These are phyloP conservation scores for Neurospora sp. DNA, from an alignment of 495 filamentous ascomycete genomes.

Conservation along the genomic window DNA sequence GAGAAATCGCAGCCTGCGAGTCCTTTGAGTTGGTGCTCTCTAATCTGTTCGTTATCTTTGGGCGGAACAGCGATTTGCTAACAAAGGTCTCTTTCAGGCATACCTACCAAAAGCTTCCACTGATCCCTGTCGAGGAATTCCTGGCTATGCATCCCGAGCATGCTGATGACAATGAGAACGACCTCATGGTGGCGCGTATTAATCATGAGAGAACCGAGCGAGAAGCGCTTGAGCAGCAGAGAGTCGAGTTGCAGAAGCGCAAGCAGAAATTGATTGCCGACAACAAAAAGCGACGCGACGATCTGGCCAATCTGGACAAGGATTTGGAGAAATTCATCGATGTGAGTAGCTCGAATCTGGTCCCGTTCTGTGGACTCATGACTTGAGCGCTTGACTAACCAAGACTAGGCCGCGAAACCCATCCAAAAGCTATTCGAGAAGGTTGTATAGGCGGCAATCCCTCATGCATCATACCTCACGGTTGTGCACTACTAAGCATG, in stretches of 20 bases:
- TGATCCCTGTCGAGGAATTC: conserved; percentile 78
- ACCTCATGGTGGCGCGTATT: conserved; percentile 84
- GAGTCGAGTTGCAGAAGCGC: conserved; percentile 75
- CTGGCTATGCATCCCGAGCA: conserved; percentile 68
- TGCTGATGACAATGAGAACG: conserved; percentile 55
- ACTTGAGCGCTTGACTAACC: conserved; percentile 13
- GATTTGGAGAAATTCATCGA: conserved; percentile 88
- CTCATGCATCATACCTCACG: not conserved
- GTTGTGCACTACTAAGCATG: not conserved
- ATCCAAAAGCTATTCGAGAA: conserved; percentile 78
- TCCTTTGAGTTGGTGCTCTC: conserved; percentile 67
- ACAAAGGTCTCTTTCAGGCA: conserved; percentile 45
- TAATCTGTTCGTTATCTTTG: not conserved
- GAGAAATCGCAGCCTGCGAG: conserved; percentile 85
- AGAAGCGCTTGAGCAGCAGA: conserved; percentile 74
- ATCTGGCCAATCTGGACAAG: conserved; percentile 77
- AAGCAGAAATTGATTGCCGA: conserved; percentile 89
- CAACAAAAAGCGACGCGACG: conserved; percentile 91
- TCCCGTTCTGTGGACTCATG: not conserved
- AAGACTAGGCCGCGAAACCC: conserved; percentile 62
- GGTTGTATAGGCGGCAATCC: conserved; percentile 30
- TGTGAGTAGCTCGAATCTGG: conserved; percentile 25
- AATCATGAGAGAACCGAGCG: conserved; percentile 81
- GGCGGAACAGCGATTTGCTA: not conserved
- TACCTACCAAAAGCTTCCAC: conserved; percentile 72